Evolutionary conservation across 176 grass and related monocot species (phyloP), one percentile per base, ranked within the genome.

Genomic region (Zea mays): DNA sequence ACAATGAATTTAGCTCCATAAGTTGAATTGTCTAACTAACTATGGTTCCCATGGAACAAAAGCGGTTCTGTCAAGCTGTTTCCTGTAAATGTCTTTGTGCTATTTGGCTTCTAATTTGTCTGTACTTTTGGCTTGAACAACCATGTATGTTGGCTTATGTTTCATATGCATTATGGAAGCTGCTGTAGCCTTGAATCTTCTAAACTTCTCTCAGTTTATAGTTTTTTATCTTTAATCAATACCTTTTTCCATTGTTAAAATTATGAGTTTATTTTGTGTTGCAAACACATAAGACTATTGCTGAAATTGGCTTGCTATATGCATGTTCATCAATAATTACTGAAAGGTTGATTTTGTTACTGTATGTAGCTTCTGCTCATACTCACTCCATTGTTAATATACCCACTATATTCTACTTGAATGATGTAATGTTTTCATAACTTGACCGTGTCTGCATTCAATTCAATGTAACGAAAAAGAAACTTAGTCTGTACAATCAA

Each of bases 111-210:
- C 40, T 19, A 68, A 8, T 77, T 69, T 61, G 0, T 69, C 5
- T 42, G 12, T 37, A 21, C 7, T 48, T 50, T 69, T 71, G 19
- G 36, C 64, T 38, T 35, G 47, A 37, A 74, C 11, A 66, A 52
- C 64, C 3, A 36, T 78, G 10, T 10, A 6, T 58, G 48, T 14
- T 49, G 10, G 44, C 66, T 67, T 43, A 8, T 57, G 16, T 38
- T 36, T 58, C 58, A 2, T 33, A 34, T 73, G 60, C 21, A 49
- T 3, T 61, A 42, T 69, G 14, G 50, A 68, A 79, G 11, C 67
- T 27, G 13, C 55, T 36, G 20, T 80, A 81, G 10, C 37, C 20
- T 81, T 61, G 34, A 74, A 80, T 80, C 63, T 62, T 86, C 54
- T 59, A 17, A 45, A 65, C 48, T 48, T 57, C 13, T 63, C 19